Evolutionary conservation across 495 filamentous ascomycete species (phyloP).

Genomic region (Aspergillus olivimuriae): DNA sequence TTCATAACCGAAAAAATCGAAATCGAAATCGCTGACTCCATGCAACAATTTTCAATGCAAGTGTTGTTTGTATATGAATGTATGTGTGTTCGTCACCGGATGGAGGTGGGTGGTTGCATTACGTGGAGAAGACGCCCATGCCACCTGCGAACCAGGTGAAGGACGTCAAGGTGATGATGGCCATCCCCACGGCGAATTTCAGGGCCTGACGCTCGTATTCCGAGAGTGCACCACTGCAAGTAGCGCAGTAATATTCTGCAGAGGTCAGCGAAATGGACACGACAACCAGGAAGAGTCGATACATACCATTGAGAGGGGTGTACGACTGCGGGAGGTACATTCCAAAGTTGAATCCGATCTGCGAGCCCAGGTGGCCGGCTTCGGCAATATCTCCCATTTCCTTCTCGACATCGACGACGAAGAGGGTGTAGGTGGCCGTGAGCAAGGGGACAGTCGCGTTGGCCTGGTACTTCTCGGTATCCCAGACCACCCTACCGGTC

Average conservation of each 20-base stretch:
- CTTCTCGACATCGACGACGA: slow-evolving; percentile 69
- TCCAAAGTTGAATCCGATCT: slow-evolving; percentile 62
- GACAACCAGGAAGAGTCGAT: slow-evolving; percentile 3
- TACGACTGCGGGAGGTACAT: slow-evolving; percentile 72
- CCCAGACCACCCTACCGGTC: slow-evolving; percentile 65
- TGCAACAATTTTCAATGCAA: slow-evolving; percentile 6
- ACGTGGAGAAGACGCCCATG: slow-evolving; percentile 49
- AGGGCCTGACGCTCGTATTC: slow-evolving; percentile 60
- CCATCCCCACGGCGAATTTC: slow-evolving; percentile 70
- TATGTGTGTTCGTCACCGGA: slow-evolving; percentile 1
- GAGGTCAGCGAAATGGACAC: too few species aligned
- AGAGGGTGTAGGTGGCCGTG: slow-evolving; percentile 74
- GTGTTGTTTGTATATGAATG: not conserved
- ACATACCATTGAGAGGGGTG: slow-evolving; percentile 53
- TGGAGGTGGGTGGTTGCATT: not conserved
- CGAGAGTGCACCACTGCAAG: slow-evolving; percentile 66
- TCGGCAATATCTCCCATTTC: slow-evolving; percentile 53
- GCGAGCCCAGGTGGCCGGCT: slow-evolving; percentile 67
- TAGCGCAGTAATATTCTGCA: slow-evolving; percentile 54
- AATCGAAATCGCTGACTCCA: slow-evolving; percentile 13
- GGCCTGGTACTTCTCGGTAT: slow-evolving; percentile 64
- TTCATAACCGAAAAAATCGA: not conserved
- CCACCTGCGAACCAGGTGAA: slow-evolving; percentile 86
- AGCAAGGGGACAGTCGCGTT: slow-evolving; percentile 56
- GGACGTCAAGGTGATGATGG: slow-evolving; percentile 64